phyloP scores from a whole-genome alignment of 2,329 filamentous ascomycete species.

The Talaromyces sp. region DNA sequence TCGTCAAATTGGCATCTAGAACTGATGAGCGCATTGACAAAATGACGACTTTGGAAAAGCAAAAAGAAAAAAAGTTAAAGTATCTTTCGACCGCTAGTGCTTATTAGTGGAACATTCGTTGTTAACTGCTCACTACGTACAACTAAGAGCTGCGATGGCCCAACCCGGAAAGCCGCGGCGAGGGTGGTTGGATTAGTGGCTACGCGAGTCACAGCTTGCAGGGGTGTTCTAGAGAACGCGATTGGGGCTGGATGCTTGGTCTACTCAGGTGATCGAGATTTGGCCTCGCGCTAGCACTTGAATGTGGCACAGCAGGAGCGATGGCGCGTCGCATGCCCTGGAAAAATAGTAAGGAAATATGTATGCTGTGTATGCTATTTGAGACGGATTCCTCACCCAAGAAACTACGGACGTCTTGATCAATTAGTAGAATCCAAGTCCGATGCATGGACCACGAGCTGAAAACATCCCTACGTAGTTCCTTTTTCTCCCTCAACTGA shows the following conservation, averaged over 20 bases:
- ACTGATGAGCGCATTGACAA: not conserved
- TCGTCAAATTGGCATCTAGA: not conserved
- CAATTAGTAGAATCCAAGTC: not conserved
- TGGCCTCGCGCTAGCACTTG: not conserved
- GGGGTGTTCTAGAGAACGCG: not conserved
- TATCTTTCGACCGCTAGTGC: not conserved
- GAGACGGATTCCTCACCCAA: not conserved
- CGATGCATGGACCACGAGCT: not conserved
- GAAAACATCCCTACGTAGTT: not conserved
- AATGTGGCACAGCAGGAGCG: not conserved
- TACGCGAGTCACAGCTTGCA: not conserved
- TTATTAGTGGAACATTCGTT: not conserved
- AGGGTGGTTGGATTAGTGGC: not conserved
- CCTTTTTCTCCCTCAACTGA: not conserved
- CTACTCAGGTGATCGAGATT: not conserved
- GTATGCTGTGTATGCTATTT: not conserved
- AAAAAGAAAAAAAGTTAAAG: not conserved
- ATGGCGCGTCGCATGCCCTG: not conserved
- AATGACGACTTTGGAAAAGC: not conserved
- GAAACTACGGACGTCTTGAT: not conserved
- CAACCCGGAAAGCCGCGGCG: not conserved
- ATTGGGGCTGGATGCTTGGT: not conserved
- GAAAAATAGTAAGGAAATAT: not conserved
- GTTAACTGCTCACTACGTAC: not conserved
- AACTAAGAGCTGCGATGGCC: too few species aligned